Conservation (phyloP, 140 eudicot genomes). For the Oenanthe javanica region DNA sequence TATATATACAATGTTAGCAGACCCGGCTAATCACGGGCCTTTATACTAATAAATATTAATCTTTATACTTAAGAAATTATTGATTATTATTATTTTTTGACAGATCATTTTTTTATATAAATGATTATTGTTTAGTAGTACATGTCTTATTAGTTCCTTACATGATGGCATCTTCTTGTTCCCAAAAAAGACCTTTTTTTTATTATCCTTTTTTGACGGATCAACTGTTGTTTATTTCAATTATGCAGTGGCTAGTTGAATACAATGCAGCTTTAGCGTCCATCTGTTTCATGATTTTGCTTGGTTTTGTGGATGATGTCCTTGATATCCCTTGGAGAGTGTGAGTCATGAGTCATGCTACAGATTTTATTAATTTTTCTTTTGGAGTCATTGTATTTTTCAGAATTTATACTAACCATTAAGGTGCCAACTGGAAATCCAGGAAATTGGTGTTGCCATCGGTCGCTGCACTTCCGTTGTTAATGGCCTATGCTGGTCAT, state of each 20-base stretch:
- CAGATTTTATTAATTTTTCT: background rate
- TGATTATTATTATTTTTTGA: background rate
- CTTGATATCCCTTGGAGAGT: slow-evolving; percentile 99
- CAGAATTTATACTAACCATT: slow-evolving; percentile 5
- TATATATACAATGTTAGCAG: background rate
- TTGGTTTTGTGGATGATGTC: slow-evolving; percentile 96
- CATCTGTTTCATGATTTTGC: slow-evolving; percentile 90
- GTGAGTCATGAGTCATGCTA: slow-evolving; percentile 42
- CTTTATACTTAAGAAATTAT: background rate
- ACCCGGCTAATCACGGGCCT: background rate
- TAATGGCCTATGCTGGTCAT: slow-evolving; percentile 99
- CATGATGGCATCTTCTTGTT: background rate
- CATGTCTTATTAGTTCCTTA: background rate
- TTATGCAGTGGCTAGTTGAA: slow-evolving; percentile 95
- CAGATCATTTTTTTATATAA: background rate
- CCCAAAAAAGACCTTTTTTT: background rate
- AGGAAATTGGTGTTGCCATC: slow-evolving; percentile 88
- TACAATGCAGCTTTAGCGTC: slow-evolving; percentile 98
- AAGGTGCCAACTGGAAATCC: slow-evolving; percentile 30
- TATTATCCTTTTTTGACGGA: background rate
- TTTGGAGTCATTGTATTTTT: slow-evolving; percentile 31
- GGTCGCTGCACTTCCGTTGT: slow-evolving; percentile 90
- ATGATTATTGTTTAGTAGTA: background rate
- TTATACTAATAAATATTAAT: background rate
- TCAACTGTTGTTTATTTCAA: background rate